Evolutionary conservation across 208 protist genomes (phyloP), one percentile per base, ranked within the genome.

Genomic region (Leishmania major): DNA sequence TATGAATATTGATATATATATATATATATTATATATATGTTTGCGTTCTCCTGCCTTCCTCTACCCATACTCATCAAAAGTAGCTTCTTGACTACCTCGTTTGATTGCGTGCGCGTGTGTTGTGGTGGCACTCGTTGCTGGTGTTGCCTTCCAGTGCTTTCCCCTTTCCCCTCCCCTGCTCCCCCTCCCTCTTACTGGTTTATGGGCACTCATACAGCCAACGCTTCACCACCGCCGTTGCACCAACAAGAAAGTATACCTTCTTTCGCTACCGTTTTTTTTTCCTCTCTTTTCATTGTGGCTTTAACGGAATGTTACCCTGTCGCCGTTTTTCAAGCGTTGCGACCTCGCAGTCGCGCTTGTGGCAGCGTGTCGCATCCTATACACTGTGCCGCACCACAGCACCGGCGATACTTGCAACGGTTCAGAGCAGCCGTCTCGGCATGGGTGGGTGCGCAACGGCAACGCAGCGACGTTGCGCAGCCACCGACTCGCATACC

Each of bases 401-500:
- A 79, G 35, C 76, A 28, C 69, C 47, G 72, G 31, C 57, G 28
- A 60, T 45, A 25, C 25, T 31, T n/a, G 66, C 66, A 3, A 43
- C 47, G 45, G 37, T 15, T 17, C 69, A 37, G 25, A 25, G 28
- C 35, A 51, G 17, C 64, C 28, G 31, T 47, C 64, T 47, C 25
- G 25, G 75, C 64, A 57, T 49, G 43, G 25, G 31, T 35, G 25
- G 55, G 40, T 59, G 51, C 40, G 49, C 70, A 55, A 76, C 76
- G 15, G 75, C 73, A 3, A 43, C 72, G 60, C 87, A 84, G 72
- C 72, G 76, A 22, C 77, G 79, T 67, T 62, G 17, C 67, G 73
- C 60, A 28, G 43, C 77, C 22, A 74, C 85, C 1, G 92, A 95
- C 81, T 87, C 83, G 47, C 77, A 80, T 77, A 89, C 90, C 3